Evolutionary conservation across 345 rosid species (phyloP).

Genomic region (Iberis pinnata): DNA sequence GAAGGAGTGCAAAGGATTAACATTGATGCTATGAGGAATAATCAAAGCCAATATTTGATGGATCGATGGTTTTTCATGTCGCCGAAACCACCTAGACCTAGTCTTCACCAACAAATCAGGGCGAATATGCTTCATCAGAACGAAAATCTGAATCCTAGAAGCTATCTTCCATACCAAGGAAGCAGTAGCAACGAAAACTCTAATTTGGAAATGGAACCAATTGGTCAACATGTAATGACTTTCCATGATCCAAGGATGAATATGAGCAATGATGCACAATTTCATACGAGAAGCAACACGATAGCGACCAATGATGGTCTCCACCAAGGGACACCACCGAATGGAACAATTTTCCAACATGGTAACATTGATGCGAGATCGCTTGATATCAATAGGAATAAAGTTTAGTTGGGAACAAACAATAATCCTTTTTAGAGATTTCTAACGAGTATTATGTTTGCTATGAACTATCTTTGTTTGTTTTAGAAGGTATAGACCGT

Average conservation of each 20-base stretch:
- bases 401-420: not conserved
- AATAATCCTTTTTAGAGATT: not conserved
- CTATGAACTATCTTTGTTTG: not conserved
- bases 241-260: not conserved
- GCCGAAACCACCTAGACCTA: not conserved
- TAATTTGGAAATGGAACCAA: conserved; percentile 10
- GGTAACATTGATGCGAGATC: no score
- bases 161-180: not conserved
- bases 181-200: conserved; percentile 7
- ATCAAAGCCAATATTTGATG: not conserved
- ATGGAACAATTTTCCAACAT: no score
- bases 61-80: conserved; percentile 2
- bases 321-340: no score
- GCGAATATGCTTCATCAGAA: not conserved
- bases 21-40: not conserved
- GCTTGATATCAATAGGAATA: no score
- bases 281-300: no score
- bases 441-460: no score
- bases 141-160: not conserved
- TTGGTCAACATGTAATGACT: not conserved
- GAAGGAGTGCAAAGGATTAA: no score
- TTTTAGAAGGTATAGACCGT: no score
- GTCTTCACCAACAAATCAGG: not conserved
- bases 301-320: no score
- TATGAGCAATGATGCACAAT: not conserved